Conservation (phyloP, 768 basidiomycete species). For the Trametes elegans region DNA sequence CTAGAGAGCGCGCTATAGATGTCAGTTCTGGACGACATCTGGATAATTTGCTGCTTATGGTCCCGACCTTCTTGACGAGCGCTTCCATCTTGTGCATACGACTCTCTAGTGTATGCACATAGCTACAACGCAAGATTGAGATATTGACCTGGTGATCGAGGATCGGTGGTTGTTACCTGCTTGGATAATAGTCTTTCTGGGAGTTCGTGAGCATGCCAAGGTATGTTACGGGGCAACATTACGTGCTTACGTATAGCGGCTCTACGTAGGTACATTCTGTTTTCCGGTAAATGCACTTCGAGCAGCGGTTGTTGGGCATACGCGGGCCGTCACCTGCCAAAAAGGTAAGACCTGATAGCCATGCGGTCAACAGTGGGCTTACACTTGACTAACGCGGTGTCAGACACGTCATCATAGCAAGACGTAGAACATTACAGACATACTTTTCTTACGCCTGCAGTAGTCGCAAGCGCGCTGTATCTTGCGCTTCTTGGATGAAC, state of each 20-base stretch:
- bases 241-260: neutral
- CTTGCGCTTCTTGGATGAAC: neutral
- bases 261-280: neutral
- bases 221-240: neutral
- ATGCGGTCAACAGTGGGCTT: neutral
- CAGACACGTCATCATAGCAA: no score
- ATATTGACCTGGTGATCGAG: neutral
- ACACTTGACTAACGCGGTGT: neutral
- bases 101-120: constrained; percentile 2
- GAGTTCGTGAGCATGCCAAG: neutral
- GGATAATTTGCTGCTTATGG: neutral
- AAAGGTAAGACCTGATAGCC: neutral
- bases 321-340: neutral
- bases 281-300: neutral
- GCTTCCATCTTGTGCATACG: constrained; percentile 1
- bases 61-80: neutral
- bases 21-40: neutral
- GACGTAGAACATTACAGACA: neutral
- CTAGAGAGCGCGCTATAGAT: neutral
- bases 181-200: neutral
- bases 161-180: neutral
- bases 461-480: constrained; percentile 2
- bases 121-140: neutral
- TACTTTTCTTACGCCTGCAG: constrained; percentile 2
- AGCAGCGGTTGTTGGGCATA: neutral